Percentiles rank a stretch among this genome's conserved stretches.
Evolutionary conservation across 345 rosid species (phyloP).

Genomic region (Excoecaria agallocha): DNA sequence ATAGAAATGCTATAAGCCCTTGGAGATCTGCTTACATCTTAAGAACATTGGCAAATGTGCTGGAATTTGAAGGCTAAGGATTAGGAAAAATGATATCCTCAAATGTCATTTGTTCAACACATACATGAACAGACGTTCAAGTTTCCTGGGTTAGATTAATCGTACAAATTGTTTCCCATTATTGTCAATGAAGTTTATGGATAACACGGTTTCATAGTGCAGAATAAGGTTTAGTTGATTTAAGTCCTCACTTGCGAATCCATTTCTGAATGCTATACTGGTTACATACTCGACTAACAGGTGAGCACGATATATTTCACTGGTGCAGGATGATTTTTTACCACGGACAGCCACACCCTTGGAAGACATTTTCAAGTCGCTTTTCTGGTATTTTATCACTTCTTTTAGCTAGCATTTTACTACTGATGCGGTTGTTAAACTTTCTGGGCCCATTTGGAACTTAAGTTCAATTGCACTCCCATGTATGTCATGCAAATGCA

Average conservation of each 20-base stretch:
- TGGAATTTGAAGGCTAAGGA: neutral
- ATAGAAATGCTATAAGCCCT: neutral
- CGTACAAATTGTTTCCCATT: neutral
- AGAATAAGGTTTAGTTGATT: neutral
- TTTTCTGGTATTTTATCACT: constrained; percentile 72
- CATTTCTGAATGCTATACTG: neutral
- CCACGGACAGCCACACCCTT: constrained; percentile 92
- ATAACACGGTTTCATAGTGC: neutral
- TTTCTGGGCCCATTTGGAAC: neutral
- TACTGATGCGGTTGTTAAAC: neutral
- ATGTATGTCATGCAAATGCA: neutral
- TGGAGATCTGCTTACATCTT: neutral
- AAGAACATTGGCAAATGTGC: neutral
- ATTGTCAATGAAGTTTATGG: neutral
- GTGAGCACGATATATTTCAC: constrained; percentile 3
- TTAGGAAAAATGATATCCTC: neutral
- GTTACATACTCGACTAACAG: neutral
- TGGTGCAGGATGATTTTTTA: constrained; percentile 87
- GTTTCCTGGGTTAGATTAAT: neutral
- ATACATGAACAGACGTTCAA: neutral
- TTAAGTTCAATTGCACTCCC: neutral
- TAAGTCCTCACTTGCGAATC: neutral
- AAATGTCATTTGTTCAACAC: neutral
- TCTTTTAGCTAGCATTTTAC: neutral
- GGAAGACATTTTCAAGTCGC: constrained; percentile 97